Conservation (phyloP, 345 rosid genomes). For the Eucalyptus grandis region DNA sequence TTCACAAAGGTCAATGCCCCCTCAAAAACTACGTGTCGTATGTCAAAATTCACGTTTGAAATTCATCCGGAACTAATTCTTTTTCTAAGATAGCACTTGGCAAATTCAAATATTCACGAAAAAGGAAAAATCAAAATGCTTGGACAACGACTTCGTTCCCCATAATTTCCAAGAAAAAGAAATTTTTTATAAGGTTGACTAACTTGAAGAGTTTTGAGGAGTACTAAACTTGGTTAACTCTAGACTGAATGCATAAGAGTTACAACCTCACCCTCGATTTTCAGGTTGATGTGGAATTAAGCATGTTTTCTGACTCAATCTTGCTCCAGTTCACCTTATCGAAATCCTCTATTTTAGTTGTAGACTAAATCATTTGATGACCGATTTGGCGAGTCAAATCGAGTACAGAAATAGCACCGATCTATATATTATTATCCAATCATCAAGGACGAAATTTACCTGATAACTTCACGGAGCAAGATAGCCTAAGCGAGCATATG, state of each 20-base stretch:
- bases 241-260: background rate
- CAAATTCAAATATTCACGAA: background rate
- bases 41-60: background rate
- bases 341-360: background rate
- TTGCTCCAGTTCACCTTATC: background rate
- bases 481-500: background rate
- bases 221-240: background rate
- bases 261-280: background rate
- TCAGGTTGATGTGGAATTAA: background rate
- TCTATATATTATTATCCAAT: background rate
- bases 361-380: background rate
- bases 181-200: background rate
- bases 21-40: rapidly evolving
- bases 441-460: background rate
- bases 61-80: background rate
- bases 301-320: background rate
- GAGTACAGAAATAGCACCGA: background rate
- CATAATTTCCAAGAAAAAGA: background rate
- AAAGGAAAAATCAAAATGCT: background rate
- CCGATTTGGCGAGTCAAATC: background rate
- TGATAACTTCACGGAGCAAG: background rate
- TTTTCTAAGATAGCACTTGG: background rate
- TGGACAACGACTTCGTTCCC: background rate
- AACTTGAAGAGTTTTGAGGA: background rate
- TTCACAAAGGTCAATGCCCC: background rate